Conservation (phyloP, 2,329 filamentous ascomycete species). For the Dothideomycetes sp. region DNA sequence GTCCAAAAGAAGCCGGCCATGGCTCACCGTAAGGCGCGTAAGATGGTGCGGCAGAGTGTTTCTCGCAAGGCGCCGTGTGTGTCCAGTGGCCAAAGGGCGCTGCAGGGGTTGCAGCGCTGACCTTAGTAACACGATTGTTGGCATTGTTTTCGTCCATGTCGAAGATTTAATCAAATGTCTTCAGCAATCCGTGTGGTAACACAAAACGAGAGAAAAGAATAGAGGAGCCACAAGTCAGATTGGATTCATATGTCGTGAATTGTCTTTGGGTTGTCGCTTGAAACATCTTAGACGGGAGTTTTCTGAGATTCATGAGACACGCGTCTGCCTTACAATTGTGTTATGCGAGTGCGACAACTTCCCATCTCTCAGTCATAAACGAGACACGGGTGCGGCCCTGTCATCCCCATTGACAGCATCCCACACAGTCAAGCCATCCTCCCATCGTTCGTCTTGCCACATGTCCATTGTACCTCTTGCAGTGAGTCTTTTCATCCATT, state of each 20-base stretch:
- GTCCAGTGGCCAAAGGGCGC: conserved; percentile 4
- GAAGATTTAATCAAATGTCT: too few relatives aligned
- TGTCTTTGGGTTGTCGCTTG: too few relatives aligned
- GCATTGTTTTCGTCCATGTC: too few relatives aligned
- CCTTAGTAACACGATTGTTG: not conserved
- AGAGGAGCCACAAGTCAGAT: too few relatives aligned
- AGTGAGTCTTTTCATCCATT: conserved; percentile 33
- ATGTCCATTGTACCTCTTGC: conserved; percentile 34
- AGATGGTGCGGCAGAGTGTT: not conserved
- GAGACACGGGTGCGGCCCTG: not conserved
- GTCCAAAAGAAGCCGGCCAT: not conserved
- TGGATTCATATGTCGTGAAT: too few relatives aligned
- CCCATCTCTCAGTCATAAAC: not conserved
- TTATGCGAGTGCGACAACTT: too few relatives aligned
- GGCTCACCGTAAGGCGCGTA: conserved; percentile 4
- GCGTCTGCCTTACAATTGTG: too few relatives aligned
- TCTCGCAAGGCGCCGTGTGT: not conserved
- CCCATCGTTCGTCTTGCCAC: conserved; percentile 35
- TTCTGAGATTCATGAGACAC: too few relatives aligned
- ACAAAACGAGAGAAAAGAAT: too few relatives aligned
- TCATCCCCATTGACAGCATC: conserved; percentile 12
- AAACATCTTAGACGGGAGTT: too few relatives aligned
- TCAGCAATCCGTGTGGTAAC: too few relatives aligned
- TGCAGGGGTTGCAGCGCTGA: not conserved
- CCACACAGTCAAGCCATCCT: conserved; percentile 39